These are phyloP conservation scores for Colletotrichum tropicale DNA, from an alignment of 2,329 filamentous ascomycete species.

Conservation along the genomic window DNA sequence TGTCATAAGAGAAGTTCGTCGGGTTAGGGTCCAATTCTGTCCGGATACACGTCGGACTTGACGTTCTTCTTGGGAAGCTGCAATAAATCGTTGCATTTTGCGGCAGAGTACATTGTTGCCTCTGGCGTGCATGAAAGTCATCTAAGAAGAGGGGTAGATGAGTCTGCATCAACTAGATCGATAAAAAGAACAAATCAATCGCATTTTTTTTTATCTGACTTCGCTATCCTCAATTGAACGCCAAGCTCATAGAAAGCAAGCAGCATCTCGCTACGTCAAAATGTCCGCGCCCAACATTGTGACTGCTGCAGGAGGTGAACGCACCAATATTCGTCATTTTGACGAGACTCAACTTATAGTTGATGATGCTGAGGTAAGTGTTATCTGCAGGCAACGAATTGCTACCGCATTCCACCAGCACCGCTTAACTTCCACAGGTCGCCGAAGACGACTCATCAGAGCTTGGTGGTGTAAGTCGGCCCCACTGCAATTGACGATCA, in stretches of 20 bases:
- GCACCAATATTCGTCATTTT: neutral
- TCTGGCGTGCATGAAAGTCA: neutral
- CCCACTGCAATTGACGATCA: neutral
- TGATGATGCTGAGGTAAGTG: neutral
- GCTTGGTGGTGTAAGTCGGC: neutral
- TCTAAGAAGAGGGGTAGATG: neutral
- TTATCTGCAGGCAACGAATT: neutral
- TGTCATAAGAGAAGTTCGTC: neutral
- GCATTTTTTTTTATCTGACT: neutral
- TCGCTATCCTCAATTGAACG: neutral
- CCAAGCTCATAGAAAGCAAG: neutral
- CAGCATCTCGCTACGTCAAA: neutral
- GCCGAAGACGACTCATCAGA: neutral
- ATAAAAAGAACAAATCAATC: neutral
- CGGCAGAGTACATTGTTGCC: neutral
- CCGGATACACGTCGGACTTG: neutral
- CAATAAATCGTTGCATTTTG: neutral
- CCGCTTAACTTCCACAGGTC: neutral
- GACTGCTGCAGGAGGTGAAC: neutral
- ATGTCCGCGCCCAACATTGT: neutral
- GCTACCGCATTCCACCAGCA: neutral
- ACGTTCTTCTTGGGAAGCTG: neutral
- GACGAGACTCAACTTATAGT: neutral
- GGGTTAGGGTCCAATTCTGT: neutral
- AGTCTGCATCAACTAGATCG: neutral